Percentiles rank a stretch among this genome's conserved stretches.
phyloP scores from a whole-genome alignment of 2,329 filamentous ascomycete species.

The Ascosphaera acerosa region DNA sequence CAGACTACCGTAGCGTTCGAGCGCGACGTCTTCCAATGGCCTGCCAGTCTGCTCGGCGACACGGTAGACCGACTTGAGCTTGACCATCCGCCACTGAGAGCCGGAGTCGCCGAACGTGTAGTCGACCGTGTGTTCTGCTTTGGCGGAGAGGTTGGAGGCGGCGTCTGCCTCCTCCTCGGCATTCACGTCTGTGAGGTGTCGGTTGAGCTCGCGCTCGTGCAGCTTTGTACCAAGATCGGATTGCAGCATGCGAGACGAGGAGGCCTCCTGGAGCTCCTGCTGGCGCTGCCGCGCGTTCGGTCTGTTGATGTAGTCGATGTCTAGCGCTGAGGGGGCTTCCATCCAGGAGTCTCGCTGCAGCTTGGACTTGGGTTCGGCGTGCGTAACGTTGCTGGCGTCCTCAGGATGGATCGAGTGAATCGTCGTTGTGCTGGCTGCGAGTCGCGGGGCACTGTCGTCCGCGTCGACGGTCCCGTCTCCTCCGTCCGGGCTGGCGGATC shows the following conservation, averaged over 20 bases:
- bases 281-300: conserved; percentile 30
- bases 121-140: conserved; percentile 35
- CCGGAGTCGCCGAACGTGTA: conserved; percentile 80
- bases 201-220: conserved; percentile 61
- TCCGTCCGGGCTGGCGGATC: conserved; percentile 8
- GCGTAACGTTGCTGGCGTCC: conserved; percentile 9
- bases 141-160: conserved; percentile 13
- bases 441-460: neutral
- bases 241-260: conserved; percentile 18
- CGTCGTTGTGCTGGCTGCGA: conserved; percentile 7
- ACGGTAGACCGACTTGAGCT: conserved; percentile 62
- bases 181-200: conserved; percentile 36
- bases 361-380: conserved; percentile 20
- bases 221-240: conserved; percentile 43
- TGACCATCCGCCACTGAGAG: conserved; percentile 91
- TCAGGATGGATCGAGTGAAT: conserved; percentile 4
- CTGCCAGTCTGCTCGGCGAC: conserved; percentile 47
- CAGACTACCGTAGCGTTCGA: conserved; percentile 58
- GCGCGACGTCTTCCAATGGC: conserved; percentile 56
- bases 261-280: conserved; percentile 24
- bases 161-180: conserved; percentile 28
- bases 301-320: conserved; percentile 47
- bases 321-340: conserved; percentile 58
- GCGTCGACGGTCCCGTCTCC: conserved; percentile 18
- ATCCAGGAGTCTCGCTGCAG: conserved; percentile 76